Percentiles rank a stretch among this genome's conserved stretches.
These are phyloP conservation scores for Phlyctochytrium planicorne DNA, from an alignment of 192 early-diverging fungal species.

Conservation along the genomic window DNA sequence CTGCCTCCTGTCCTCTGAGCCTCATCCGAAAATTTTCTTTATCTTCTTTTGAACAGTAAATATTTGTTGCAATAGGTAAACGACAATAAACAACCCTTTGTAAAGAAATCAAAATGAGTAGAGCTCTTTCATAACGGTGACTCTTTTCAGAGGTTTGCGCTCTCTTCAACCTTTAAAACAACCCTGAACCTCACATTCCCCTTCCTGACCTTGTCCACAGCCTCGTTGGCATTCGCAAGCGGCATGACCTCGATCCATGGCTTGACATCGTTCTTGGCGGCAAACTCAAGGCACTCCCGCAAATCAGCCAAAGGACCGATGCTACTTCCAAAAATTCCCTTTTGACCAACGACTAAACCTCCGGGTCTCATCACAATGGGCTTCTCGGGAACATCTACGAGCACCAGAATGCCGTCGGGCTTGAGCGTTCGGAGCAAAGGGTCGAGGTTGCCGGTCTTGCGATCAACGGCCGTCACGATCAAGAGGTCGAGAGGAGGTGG, in stretches of 20 bases:
- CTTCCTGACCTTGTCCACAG: conserved; percentile 49
- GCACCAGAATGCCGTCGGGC: conserved; percentile 54
- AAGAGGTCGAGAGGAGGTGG: conserved; percentile 7
- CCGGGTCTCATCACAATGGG: conserved; percentile 37
- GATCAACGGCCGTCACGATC: conserved; percentile 11
- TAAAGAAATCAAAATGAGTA: too few species aligned
- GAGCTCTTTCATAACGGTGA: too few species aligned
- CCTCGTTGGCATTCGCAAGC: conserved; percentile 62
- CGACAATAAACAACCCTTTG: too few species aligned
- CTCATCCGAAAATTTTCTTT: too few species aligned
- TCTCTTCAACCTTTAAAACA: conserved; percentile 51
- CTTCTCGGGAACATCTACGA: conserved; percentile 61
- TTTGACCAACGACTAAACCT: conserved; percentile 33
- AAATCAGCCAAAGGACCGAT: conserved; percentile 58
- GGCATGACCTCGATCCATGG: conserved; percentile 64
- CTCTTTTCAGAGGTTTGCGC: too few species aligned
- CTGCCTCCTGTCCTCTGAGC: too few species aligned
- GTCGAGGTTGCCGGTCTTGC: not conserved
- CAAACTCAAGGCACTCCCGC: conserved; percentile 62
- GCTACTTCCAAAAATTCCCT: conserved; percentile 53
- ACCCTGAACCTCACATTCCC: conserved; percentile 68
- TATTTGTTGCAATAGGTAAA: too few species aligned
- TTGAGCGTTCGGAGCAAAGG: conserved; percentile 10
- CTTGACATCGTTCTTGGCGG: conserved; percentile 61
- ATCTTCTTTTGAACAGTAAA: too few species aligned